Evolutionary conservation across 306 rosid species (phyloP).

Genomic region (Cucurbita ficifolia): DNA sequence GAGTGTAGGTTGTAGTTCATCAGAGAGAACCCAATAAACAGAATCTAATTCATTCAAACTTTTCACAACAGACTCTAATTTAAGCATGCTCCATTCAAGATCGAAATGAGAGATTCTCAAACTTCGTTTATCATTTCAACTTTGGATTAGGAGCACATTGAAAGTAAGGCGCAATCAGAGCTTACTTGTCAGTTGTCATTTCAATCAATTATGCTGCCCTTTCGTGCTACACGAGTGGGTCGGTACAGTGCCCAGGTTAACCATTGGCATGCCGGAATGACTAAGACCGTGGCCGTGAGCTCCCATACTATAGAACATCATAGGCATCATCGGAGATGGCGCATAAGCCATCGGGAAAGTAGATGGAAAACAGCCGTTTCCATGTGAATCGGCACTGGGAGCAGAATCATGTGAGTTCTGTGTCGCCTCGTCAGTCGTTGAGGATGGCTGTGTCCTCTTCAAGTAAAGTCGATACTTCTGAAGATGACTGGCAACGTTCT

Average conservation of each 20-base stretch:
- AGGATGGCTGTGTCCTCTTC: constrained; percentile 71
- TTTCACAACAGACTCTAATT: background rate
- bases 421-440: constrained; percentile 55
- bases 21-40: background rate
- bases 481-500: constrained; percentile 86
- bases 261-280: constrained; percentile 27
- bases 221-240: background rate
- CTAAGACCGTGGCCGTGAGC: constrained; percentile 23
- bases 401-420: constrained; percentile 46
- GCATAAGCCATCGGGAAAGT: constrained; percentile 30
- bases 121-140: background rate
- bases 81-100: background rate
- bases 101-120: background rate
- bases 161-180: constrained; percentile 12
- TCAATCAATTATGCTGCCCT: constrained; percentile 25
- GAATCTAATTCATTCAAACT: background rate
- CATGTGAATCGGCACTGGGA: constrained; percentile 18
- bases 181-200: constrained; percentile 12
- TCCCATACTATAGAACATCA: constrained; percentile 43
- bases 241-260: constrained; percentile 5
- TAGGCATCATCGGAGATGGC: constrained; percentile 29
- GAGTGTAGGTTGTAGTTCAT: background rate
- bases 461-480: constrained; percentile 86
- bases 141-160: background rate
- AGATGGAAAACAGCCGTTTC: constrained; percentile 31